A percentile compares a stretch with the other conserved stretches of the same genome.
phyloP scores from a whole-genome alignment of 768 basidiomycete genomes.

The Trametes cinnabarina region DNA sequence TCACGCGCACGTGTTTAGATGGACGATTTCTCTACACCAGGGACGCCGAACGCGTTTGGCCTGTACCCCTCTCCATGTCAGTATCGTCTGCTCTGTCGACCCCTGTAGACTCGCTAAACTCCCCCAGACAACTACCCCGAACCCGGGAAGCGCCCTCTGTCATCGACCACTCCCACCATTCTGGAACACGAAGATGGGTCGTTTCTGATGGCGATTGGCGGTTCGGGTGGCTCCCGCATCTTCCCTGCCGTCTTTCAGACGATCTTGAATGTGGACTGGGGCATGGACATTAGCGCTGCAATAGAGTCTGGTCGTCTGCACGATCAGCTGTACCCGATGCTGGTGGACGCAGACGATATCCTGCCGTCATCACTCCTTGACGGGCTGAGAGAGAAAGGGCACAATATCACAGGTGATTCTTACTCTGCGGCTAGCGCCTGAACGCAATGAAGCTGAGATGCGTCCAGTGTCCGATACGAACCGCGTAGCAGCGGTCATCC shows the following conservation, averaged over 20 bases:
- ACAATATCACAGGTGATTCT: constrained; percentile 71
- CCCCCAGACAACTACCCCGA: constrained; percentile 81
- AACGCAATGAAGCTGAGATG: not conserved
- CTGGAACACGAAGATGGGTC: constrained; percentile 73
- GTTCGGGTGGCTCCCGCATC: constrained; percentile 85
- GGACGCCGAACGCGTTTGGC: constrained; percentile 79
- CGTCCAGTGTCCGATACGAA: constrained; percentile 59
- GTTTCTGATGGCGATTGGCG: constrained; percentile 74
- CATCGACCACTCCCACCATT: constrained; percentile 80
- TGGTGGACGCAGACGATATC: constrained; percentile 58
- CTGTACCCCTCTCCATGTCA: constrained; percentile 78
- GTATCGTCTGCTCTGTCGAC: constrained; percentile 19
- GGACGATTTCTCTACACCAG: constrained; percentile 92
- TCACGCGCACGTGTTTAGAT: no score
- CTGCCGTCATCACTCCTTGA: constrained; percentile 58
- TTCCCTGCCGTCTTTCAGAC: constrained; percentile 79
- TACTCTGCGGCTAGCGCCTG: no score
- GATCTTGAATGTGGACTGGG: constrained; percentile 78
- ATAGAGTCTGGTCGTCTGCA: constrained; percentile 86
- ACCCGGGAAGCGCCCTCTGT: constrained; percentile 85
- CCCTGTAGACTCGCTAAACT: not conserved
- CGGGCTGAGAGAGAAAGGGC: constrained; percentile 59
- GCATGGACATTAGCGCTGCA: constrained; percentile 72
- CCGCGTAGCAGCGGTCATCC: constrained; percentile 73
- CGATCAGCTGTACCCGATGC: constrained; percentile 75